Conservation (phyloP, 768 basidiomycete genomes). For the Sarcodon aspratus region DNA sequence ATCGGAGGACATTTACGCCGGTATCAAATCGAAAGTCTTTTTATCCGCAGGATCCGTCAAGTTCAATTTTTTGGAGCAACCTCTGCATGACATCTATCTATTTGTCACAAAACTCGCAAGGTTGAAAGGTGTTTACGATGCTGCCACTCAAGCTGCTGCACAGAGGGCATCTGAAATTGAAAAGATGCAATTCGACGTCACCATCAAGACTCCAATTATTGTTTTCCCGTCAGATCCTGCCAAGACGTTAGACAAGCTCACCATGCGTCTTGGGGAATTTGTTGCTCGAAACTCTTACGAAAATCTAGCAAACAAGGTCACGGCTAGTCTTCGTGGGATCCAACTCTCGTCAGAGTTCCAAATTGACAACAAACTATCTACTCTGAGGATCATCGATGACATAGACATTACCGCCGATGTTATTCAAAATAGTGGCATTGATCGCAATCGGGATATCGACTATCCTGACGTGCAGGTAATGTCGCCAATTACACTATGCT, state of each 20-base stretch:
- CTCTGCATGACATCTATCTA: constrained; percentile 79
- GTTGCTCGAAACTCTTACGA: constrained; percentile 69
- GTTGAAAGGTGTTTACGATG: constrained; percentile 90
- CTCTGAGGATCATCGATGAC: constrained; percentile 85
- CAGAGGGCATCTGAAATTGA: constrained; percentile 90
- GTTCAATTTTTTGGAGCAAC: constrained; percentile 79
- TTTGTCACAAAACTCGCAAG: constrained; percentile 80
- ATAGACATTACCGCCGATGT: constrained; percentile 66
- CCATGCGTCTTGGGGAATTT: constrained; percentile 84
- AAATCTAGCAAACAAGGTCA: constrained; percentile 41
- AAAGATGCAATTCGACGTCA: constrained; percentile 86
- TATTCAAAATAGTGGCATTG: constrained; percentile 45
- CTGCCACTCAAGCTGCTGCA: constrained; percentile 86
- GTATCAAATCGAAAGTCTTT: constrained; percentile 68
- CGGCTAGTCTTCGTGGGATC: constrained; percentile 73
- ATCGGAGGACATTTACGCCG: constrained; percentile 45
- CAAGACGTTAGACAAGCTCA: constrained; percentile 53
- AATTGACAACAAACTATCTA: constrained; percentile 33
- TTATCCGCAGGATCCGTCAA: constrained; percentile 85
- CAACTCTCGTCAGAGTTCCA: constrained; percentile 64
- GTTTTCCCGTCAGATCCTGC: constrained; percentile 69
- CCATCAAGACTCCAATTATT: constrained; percentile 85
- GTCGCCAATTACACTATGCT: constrained; percentile 1
- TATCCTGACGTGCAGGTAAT: constrained; percentile 69
- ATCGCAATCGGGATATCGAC: constrained; percentile 37